These are phyloP conservation scores for Penicillium herquei DNA, from an alignment of 495 filamentous ascomycete genomes.

Conservation along the genomic window DNA sequence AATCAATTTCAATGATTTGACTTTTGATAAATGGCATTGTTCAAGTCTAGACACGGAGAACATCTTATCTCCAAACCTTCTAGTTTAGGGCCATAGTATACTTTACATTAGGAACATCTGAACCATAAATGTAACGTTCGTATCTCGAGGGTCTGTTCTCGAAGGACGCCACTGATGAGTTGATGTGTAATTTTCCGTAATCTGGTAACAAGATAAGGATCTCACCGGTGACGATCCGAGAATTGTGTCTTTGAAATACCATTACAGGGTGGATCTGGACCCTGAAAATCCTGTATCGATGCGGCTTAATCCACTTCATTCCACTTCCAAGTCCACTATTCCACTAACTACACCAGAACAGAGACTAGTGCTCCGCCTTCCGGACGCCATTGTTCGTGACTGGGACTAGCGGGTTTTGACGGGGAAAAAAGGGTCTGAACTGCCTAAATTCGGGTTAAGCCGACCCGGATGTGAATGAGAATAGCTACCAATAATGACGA, in stretches of 20 bases:
- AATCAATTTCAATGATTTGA: too few species aligned
- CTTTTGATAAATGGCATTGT: too few species aligned
- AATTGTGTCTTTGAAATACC: background rate
- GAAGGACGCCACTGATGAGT: background rate
- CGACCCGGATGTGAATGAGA: background rate
- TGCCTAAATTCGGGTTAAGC: background rate
- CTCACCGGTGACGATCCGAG: background rate
- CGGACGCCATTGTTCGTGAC: background rate
- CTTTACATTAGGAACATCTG: too few species aligned
- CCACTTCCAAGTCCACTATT: background rate
- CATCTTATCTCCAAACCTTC: too few species aligned
- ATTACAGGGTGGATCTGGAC: background rate
- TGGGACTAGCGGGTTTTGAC: background rate
- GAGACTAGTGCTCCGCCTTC: background rate
- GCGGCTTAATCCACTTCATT: too few species aligned
- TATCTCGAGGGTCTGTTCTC: background rate
- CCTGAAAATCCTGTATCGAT: background rate
- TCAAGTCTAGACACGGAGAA: too few species aligned
- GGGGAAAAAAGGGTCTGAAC: background rate
- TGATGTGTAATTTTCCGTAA: background rate
- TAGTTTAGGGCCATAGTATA: too few species aligned
- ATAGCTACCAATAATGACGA: background rate
- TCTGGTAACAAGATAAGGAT: background rate
- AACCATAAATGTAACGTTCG: too few species aligned
- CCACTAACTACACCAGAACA: background rate